Conservation (phyloP, 495 filamentous ascomycete genomes). For the Aspergillus conjunctus region DNA sequence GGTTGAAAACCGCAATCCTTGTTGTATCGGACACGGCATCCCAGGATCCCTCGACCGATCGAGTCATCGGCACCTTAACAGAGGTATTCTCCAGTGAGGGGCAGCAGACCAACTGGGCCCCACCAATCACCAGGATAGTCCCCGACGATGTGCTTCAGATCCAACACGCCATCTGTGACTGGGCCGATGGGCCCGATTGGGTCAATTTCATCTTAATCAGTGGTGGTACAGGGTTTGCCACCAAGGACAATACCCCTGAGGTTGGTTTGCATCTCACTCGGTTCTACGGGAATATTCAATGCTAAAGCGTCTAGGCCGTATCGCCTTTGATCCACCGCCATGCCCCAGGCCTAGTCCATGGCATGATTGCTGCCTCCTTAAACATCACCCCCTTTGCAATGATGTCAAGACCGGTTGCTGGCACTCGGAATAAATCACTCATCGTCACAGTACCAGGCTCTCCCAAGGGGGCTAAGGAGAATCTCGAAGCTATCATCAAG, state of each 20-base stretch:
- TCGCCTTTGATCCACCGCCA: constrained; percentile 79
- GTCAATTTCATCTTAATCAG: constrained; percentile 83
- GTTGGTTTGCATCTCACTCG: constrained; percentile 42
- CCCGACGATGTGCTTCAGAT: constrained; percentile 75
- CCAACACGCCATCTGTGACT: constrained; percentile 66
- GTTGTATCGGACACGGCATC: constrained; percentile 94
- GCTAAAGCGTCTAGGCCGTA: constrained; percentile 62
- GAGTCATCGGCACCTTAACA: constrained; percentile 62
- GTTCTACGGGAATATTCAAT: constrained; percentile 13
- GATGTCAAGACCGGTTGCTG: constrained; percentile 94
- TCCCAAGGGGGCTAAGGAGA: constrained; percentile 95
- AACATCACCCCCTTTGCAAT: constrained; percentile 93
- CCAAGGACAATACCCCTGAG: constrained; percentile 88
- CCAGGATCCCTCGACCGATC: constrained; percentile 77
- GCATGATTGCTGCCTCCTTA: constrained; percentile 86
- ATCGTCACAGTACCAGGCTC: constrained; percentile 93
- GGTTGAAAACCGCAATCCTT: constrained; percentile 65
- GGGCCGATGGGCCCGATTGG: constrained; percentile 62
- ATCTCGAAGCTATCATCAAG: constrained; percentile 86
- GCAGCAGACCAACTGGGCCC: constrained; percentile 63
- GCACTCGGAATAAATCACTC: constrained; percentile 78
- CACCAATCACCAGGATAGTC: constrained; percentile 72
- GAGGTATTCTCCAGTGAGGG: constrained; percentile 68
- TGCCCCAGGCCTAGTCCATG: constrained; percentile 91
- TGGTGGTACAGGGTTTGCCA: constrained; percentile 91